Evolutionary conservation across 768 basidiomycete genomes (phyloP).

Genomic region (Xerocomellus chrysenteron): DNA sequence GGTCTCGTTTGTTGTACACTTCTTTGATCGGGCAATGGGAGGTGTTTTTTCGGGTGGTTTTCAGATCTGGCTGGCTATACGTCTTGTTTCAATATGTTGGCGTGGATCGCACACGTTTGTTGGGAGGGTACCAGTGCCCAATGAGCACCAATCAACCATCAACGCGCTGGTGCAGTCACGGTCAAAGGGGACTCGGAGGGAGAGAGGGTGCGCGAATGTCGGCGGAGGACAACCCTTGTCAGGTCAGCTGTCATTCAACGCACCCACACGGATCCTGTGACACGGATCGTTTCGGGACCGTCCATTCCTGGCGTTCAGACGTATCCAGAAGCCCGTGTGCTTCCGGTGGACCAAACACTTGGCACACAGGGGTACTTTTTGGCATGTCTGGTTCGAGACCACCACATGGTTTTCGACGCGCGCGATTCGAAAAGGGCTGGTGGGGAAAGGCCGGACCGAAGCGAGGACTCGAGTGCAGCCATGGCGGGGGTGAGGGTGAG

Average conservation of each 20-base stretch:
- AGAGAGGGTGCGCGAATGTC: too few relatives aligned
- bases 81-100: neutral
- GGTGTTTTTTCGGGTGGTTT: neutral
- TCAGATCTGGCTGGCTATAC: neutral
- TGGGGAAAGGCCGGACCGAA: too few relatives aligned
- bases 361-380: neutral
- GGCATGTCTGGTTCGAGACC: neutral
- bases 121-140: neutral
- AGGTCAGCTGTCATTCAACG: too few relatives aligned
- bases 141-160: neutral
- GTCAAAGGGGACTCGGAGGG: neutral
- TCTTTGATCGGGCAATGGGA: slow-evolving; percentile 1
- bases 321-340: neutral
- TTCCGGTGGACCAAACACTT: neutral
- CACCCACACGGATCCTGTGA: neutral
- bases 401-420: neutral
- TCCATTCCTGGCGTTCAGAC: neutral
- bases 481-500: too few relatives aligned
- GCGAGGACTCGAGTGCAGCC: too few relatives aligned
- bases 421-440: neutral
- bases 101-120: neutral
- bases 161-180: neutral
- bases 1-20: slow-evolving; percentile 1
- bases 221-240: neutral
- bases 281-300: neutral